Evolutionary conservation across 352 stramenopile genomes (phyloP), one percentile per base, ranked within the genome.

Genomic region (Globisporangium abappressorium): DNA sequence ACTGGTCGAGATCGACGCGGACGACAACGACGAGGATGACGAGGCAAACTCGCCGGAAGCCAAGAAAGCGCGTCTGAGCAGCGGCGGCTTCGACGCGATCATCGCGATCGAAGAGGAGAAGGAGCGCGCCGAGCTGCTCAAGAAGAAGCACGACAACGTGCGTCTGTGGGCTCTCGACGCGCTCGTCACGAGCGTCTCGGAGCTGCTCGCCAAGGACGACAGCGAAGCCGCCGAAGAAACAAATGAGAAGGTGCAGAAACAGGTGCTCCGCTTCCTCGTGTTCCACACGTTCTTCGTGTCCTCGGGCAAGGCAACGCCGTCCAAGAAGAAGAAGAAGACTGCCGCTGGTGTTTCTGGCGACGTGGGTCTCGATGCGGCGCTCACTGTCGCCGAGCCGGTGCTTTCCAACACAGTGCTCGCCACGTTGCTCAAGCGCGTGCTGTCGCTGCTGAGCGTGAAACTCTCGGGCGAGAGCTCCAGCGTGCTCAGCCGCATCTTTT

Each of bases 61-160:
- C 6, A 78, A 85, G 64, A 75, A 81, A 38, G 81, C 72, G 20
- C 69, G 62, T 2, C 64, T 81, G 51, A 74, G 77, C 66, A 72
- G 71, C 67, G 83, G 75, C 59, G 82, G 78, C 54, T 91, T 91
- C 56, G 73, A 90, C 65, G 80, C 81, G 24, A 80, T 95, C 63
- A 67, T 95, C 28, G 82, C 82, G 20, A 76, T 93, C 4, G 87
- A 95, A 51, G 87, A 95, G 62, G 84, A 90, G 62, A 88, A 85
- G 51, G 87, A 95, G 64, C 87, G 82, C n/a, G 74, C 81, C 20
- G 81, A 87, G 61, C 60, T 71, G 41, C 33, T 84, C 20, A 71
- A 72, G 65, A 84, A 85, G 57, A 83, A 84, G 41, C 76, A 80
- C 47, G 77, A 89, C 68, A 85, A 80, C 22, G 85, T 86, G 56